phyloP scores from a whole-genome alignment of 2,329 filamentous ascomycete genomes.

The Talaromyces sp. region DNA sequence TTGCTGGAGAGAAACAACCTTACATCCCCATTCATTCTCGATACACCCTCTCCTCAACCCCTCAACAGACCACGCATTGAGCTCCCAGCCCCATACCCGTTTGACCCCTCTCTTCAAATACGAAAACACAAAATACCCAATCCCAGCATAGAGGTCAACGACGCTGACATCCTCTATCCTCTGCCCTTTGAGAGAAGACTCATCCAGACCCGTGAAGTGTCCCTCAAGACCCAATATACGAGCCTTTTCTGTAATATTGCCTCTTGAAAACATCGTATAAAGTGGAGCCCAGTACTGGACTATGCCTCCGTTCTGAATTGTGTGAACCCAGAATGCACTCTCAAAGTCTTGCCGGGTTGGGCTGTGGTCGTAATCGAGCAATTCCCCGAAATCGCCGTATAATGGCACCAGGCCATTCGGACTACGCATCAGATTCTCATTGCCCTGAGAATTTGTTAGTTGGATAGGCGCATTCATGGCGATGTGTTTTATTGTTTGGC shows the following conservation, averaged over 20 bases:
- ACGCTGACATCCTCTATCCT: constrained; percentile 33
- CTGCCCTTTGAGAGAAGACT: constrained; percentile 24
- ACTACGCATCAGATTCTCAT: constrained; percentile 68
- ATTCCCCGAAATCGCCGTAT: constrained; percentile 69
- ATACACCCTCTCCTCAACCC: constrained; percentile 71
- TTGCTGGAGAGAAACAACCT: constrained; percentile 48
- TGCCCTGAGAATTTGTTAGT: constrained; percentile 25
- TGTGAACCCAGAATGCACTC: constrained; percentile 71
- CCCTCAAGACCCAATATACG: constrained; percentile 56
- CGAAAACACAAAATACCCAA: constrained; percentile 89
- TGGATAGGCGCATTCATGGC: constrained; percentile 59
- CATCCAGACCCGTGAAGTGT: constrained; percentile 34
- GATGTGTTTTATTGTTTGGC: constrained; percentile 49
- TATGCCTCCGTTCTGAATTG: constrained; percentile 73
- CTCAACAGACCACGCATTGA: constrained; percentile 86
- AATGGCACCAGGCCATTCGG: constrained; percentile 68
- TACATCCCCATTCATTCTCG: constrained; percentile 63
- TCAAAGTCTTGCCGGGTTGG: constrained; percentile 55
- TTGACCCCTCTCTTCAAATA: constrained; percentile 68
- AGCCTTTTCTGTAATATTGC: constrained; percentile 86
- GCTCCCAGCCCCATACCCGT: constrained; percentile 78
- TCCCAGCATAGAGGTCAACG: constrained; percentile 85
- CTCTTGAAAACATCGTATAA: constrained; percentile 92
- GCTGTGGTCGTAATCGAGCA: constrained; percentile 23
- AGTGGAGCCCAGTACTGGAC: constrained; percentile 80